Percentiles rank a stretch among this genome's conserved stretches.
phyloP scores from a whole-genome alignment of 345 rosid species.

The Dipteronia sinensis region DNA sequence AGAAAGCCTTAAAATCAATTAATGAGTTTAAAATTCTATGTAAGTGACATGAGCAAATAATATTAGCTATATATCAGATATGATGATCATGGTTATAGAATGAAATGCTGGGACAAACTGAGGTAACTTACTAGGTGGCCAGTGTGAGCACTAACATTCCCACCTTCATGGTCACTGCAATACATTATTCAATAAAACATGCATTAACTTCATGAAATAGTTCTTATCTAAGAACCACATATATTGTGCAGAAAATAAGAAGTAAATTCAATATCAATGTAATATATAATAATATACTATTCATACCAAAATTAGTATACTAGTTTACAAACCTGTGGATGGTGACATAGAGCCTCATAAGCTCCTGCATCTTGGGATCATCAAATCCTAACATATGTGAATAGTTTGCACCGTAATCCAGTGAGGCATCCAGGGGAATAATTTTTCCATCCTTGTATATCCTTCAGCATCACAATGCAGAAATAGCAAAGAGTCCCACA shows the following conservation, averaged over 20 bases:
- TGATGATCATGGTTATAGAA: background rate
- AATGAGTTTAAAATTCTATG: background rate
- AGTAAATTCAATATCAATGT: constrained; percentile 4
- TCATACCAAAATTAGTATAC: constrained; percentile 11
- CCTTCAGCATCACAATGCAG: constrained; percentile 43
- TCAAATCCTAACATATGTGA: constrained; percentile 92
- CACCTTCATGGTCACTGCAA: constrained; percentile 98
- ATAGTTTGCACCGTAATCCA: constrained; percentile 95
- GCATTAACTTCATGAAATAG: constrained; percentile 15
- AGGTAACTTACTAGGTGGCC: constrained; percentile 80
- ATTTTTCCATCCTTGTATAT: constrained; percentile 76
- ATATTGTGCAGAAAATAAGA: constrained; percentile 2
- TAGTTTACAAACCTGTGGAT: constrained; percentile 68
- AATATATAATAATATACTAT: background rate
- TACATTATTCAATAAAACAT: constrained; percentile 12
- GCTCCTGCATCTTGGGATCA: constrained; percentile 85
- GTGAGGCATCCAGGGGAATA: constrained; percentile 65
- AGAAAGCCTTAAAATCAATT: background rate
- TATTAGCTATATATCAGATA: background rate
- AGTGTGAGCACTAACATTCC: constrained; percentile 98
- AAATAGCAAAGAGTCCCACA: background rate
- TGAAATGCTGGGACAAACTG: constrained; percentile 9
- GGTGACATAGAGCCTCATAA: constrained; percentile 97
- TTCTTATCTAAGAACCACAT: background rate
- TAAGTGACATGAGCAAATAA: background rate